phyloP scores from a whole-genome alignment of 495 filamentous ascomycete genomes.

The Chaetomidium leptoderma region DNA sequence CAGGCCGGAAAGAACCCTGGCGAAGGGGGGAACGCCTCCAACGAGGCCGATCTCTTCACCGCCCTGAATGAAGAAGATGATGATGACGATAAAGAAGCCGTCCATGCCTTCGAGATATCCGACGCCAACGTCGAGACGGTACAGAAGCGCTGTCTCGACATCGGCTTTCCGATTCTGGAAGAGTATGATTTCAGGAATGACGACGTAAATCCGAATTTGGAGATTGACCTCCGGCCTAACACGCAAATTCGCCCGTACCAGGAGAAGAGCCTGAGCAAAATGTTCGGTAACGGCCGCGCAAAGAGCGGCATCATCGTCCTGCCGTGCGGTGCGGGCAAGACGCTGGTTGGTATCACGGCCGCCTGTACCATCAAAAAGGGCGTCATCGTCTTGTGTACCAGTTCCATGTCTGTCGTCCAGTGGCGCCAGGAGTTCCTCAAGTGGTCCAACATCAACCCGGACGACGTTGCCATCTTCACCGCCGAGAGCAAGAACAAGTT shows the following conservation, averaged over 20 bases:
- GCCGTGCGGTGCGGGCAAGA: constrained; percentile 96
- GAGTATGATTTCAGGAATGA: constrained; percentile 99
- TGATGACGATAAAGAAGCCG: constrained; percentile 80
- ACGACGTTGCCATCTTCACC: constrained; percentile 91
- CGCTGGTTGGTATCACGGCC: constrained; percentile 92
- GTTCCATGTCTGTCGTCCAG: constrained; percentile 95
- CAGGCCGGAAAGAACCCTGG: constrained; percentile 31
- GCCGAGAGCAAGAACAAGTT: constrained; percentile 91
- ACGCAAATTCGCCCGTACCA: constrained; percentile 89
- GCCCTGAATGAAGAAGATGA: constrained; percentile 78
- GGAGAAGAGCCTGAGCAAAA: constrained; percentile 94
- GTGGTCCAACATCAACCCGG: constrained; percentile 95
- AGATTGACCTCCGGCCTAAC: constrained; percentile 83
- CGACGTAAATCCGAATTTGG: constrained; percentile 76
- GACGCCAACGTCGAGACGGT: constrained; percentile 74
- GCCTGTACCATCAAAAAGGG: constrained; percentile 97
- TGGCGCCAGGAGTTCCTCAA: constrained; percentile 95
- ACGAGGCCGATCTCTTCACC: constrained; percentile 44
- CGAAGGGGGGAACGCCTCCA: constrained; percentile 20
- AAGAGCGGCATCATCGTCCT: constrained; percentile 97
- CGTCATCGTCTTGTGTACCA: constrained; percentile 90
- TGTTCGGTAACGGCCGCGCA: constrained; percentile 97
- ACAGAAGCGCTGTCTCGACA: constrained; percentile 81
- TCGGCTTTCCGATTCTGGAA: constrained; percentile 83
- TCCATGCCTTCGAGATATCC: constrained; percentile 92